Evolutionary conservation across 176 grass and related monocot species (phyloP).

Genomic region (Alopecurus myosuroides): DNA sequence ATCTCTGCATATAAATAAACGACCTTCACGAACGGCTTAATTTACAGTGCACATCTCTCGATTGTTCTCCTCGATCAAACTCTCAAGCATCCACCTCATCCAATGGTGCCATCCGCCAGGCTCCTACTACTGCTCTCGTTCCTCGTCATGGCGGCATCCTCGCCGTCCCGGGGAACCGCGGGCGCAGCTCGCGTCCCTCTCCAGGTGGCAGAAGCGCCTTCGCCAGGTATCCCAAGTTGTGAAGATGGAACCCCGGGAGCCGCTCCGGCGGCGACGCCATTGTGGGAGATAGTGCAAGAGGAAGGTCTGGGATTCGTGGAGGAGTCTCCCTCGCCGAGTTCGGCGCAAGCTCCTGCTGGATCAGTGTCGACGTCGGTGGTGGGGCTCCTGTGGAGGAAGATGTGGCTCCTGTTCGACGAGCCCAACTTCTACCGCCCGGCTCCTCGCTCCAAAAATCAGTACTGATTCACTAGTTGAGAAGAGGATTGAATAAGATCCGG

Average conservation of each 20-base stretch:
- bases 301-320: neutral
- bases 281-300: neutral
- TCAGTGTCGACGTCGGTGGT: neutral
- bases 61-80: neutral
- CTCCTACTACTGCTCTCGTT: neutral
- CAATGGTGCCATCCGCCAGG: neutral
- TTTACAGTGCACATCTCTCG: neutral
- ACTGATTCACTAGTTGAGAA: neutral
- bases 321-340: neutral
- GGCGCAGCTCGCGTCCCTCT: neutral
- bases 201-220: neutral
- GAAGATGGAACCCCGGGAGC: neutral
- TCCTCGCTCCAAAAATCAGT: neutral
- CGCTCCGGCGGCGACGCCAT: neutral
- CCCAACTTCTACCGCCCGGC: neutral
- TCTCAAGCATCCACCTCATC: neutral
- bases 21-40: neutral
- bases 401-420: conserved; percentile 2
- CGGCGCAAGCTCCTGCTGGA: neutral
- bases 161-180: neutral
- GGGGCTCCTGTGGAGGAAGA: neutral
- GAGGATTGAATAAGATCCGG: neutral
- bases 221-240: neutral
- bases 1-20: neutral
- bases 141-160: neutral